Conservation (phyloP, 1,284 basidiomycete species). For the Volvariella surrecta region DNA sequence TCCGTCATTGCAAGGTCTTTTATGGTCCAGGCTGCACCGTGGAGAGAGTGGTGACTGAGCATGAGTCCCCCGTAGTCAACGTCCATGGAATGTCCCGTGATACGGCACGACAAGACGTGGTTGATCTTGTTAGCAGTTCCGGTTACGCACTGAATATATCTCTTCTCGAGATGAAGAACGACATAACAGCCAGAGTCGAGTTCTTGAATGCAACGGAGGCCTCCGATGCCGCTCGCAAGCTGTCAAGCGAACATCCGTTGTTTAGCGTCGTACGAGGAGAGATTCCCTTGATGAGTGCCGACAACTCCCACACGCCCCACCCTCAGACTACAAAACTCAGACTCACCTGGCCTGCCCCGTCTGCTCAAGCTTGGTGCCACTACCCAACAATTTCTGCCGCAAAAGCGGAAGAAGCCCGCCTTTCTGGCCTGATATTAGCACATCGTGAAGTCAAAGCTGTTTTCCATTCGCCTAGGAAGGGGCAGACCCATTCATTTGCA, state of each 20-base stretch:
- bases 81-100: slow-evolving; percentile 2
- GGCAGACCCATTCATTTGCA: slow-evolving; percentile 23
- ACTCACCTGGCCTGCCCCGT: slow-evolving; percentile 31
- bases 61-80: slow-evolving; percentile 2
- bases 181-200: slow-evolving; percentile 1
- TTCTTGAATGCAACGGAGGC: slow-evolving; percentile 1
- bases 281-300: too few species aligned
- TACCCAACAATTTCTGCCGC: slow-evolving; percentile 29
- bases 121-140: background rate
- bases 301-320: background rate
- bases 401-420: slow-evolving; percentile 25
- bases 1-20: slow-evolving; percentile 2
- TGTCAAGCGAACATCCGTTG: background rate
- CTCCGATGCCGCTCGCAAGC: background rate
- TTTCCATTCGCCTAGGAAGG: slow-evolving; percentile 22
- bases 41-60: background rate
- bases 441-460: slow-evolving; percentile 27
- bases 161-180: background rate
- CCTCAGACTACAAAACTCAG: slow-evolving; percentile 16
- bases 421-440: slow-evolving; percentile 25
- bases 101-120: slow-evolving; percentile 1
- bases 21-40: slow-evolving; percentile 6
- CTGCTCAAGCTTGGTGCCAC: slow-evolving; percentile 29
- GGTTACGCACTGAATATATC: background rate
- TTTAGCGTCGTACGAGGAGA: slow-evolving; percentile 1